phyloP scores from a whole-genome alignment of 345 rosid genomes.

The Trapa bicornis region DNA sequence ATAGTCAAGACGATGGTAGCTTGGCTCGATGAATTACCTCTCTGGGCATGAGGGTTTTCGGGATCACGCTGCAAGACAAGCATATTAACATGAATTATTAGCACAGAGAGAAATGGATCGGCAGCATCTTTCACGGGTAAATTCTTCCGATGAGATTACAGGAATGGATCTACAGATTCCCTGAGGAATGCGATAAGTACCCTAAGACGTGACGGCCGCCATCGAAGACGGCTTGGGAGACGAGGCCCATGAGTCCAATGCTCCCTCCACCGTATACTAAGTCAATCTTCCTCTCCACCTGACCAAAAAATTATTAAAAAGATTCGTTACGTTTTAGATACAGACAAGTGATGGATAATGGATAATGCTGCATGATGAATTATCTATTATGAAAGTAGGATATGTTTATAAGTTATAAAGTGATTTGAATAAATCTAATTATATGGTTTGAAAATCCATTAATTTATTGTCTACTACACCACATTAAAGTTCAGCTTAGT shows the following conservation, averaged over 20 bases:
- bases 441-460: too few relatives aligned
- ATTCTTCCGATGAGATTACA: background rate
- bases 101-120: too few relatives aligned
- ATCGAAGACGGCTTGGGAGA: constrained; percentile 55
- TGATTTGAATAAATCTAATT: too few relatives aligned
- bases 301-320: background rate
- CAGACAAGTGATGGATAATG: too few relatives aligned
- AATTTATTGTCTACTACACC: too few relatives aligned
- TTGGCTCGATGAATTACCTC: constrained; percentile 25
- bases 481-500: too few relatives aligned
- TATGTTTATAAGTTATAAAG: too few relatives aligned
- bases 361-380: too few relatives aligned
- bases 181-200: constrained; percentile 11
- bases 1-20: background rate
- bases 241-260: constrained; percentile 63
- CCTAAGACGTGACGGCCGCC: constrained; percentile 76
- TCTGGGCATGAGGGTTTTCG: constrained; percentile 47
- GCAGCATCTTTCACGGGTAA: background rate
- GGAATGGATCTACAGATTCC: background rate
- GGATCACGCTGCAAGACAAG: constrained; percentile 31
- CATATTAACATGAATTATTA: background rate
- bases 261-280: constrained; percentile 80
- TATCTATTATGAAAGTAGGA: too few relatives aligned
- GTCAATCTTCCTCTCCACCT: constrained; percentile 68
- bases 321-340: background rate